A percentile compares a stretch with the other conserved stretches of the same genome.
Conservation (phyloP, 108 stramenopile genomes). For the Bacterosira constricta region DNA sequence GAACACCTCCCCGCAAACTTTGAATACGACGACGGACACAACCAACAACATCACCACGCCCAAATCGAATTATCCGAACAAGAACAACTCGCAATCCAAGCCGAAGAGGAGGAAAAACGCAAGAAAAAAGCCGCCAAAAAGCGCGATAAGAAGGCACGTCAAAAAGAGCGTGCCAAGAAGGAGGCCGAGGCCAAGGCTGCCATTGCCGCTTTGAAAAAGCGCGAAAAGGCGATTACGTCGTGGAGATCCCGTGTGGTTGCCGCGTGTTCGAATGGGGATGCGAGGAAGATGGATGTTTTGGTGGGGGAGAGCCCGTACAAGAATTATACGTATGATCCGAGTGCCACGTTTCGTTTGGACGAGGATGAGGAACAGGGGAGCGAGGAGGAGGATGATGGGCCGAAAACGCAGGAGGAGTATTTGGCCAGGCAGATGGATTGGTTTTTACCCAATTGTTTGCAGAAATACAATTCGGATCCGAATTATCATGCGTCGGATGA, state of each 20-base stretch:
- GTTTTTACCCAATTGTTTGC: constrained; percentile 45
- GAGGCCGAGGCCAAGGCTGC: constrained; percentile 76
- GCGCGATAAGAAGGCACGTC: constrained; percentile 74
- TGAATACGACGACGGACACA: constrained; percentile 14
- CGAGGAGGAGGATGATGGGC: constrained; percentile 4
- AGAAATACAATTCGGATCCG: constrained; percentile 21
- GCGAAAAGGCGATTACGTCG: constrained; percentile 64
- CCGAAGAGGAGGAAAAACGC: constrained; percentile 60
- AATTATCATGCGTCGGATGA: not conserved
- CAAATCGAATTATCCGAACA: not conserved
- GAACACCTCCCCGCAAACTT: constrained; percentile 25
- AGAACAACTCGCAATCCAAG: constrained; percentile 24
- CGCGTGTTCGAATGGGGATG: constrained; percentile 62
- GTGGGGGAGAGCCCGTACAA: constrained; percentile 66
- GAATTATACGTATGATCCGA: constrained; percentile 17
- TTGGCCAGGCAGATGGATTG: constrained; percentile 34
- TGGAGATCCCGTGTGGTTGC: constrained; percentile 80
- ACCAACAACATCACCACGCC: not conserved
- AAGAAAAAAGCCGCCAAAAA: constrained; percentile 61
- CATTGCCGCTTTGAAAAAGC: constrained; percentile 66
- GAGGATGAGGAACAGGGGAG: constrained; percentile 1
- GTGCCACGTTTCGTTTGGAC: not conserved
- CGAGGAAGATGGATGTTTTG: constrained; percentile 59
- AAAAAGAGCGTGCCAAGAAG: constrained; percentile 65
- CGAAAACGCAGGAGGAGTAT: constrained; percentile 32